A percentile compares a stretch with the other conserved stretches of the same genome.
Evolutionary conservation across 2,329 filamentous ascomycete species (phyloP).

Genomic region (Xylariaceae sp.): DNA sequence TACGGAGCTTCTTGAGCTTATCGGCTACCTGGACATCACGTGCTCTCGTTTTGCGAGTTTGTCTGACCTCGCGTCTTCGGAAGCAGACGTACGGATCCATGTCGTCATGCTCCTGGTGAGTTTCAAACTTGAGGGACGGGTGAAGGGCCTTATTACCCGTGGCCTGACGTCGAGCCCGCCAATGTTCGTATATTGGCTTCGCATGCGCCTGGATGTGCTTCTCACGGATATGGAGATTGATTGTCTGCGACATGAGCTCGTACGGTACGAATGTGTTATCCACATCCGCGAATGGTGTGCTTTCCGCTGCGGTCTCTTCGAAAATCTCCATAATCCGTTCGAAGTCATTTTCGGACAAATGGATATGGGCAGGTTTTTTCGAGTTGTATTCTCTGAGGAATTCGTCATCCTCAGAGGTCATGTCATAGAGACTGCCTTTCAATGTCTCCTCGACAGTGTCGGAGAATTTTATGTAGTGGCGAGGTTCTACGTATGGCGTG

Average conservation of each 20-base stretch:
- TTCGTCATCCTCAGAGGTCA: slow-evolving; percentile 83
- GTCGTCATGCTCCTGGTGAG: slow-evolving; percentile 88
- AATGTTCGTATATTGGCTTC: slow-evolving; percentile 83
- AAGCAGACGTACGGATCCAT: slow-evolving; percentile 98
- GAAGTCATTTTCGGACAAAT: slow-evolving; percentile 84
- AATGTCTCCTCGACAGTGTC: slow-evolving; percentile 96
- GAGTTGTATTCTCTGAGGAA: slow-evolving; percentile 81
- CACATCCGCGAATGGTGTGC: slow-evolving; percentile 83
- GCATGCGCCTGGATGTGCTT: slow-evolving; percentile 52
- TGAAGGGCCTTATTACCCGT: slow-evolving; percentile 68
- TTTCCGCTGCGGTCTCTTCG: slow-evolving; percentile 75
- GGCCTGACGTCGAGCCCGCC: slow-evolving; percentile 66
- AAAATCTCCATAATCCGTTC: slow-evolving; percentile 94
- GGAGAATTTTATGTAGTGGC: slow-evolving; percentile 94
- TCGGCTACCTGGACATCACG: slow-evolving; percentile 92
- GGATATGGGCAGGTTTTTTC: slow-evolving; percentile 57
- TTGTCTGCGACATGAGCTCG: slow-evolving; percentile 67
- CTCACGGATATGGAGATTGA: slow-evolving; percentile 46
- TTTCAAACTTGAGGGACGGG: slow-evolving; percentile 85
- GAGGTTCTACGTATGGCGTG: slow-evolving; percentile 71
- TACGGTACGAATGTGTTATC: slow-evolving; percentile 80
- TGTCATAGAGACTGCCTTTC: slow-evolving; percentile 77
- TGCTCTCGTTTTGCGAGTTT: slow-evolving; percentile 89
- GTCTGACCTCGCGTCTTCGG: slow-evolving; percentile 85
- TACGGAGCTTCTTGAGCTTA: slow-evolving; percentile 84